phyloP scores from a whole-genome alignment of 208 protist genomes.

The Trichomonas tenax region DNA sequence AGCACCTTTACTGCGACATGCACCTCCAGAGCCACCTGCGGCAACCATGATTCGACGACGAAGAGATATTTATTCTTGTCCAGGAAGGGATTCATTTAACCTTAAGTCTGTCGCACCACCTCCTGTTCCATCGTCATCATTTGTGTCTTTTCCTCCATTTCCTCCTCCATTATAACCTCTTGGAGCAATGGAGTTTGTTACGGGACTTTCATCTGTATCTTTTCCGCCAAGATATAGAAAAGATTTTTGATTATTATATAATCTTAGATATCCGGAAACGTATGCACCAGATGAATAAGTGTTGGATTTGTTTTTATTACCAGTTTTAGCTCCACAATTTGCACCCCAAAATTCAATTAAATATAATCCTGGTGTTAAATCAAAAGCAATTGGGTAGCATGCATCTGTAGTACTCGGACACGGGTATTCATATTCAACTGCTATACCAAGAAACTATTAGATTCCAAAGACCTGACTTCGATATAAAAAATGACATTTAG shows the following conservation, averaged over 20 bases:
- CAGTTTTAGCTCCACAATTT: not conserved
- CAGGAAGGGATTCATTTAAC: not conserved
- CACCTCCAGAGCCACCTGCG: not conserved
- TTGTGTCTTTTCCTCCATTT: not conserved
- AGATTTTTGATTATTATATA: not conserved
- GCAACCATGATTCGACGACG: not conserved
- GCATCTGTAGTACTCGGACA: not conserved
- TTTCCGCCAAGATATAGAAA: not conserved
- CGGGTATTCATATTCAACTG: not conserved
- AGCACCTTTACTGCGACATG: not conserved
- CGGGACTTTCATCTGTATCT: not conserved
- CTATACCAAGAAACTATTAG: too few relatives aligned
- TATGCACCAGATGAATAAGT: not conserved
- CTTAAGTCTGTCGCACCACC: not conserved
- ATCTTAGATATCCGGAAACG: not conserved
- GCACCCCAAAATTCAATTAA: not conserved
- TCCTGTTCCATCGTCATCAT: not conserved
- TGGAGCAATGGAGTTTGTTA: not conserved
- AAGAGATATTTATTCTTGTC: not conserved
- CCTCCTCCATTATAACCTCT: not conserved
- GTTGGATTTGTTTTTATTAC: not conserved
- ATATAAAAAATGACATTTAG: too few relatives aligned
- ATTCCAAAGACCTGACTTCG: too few relatives aligned
- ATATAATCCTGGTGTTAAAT: not conserved
- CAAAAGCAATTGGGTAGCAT: not conserved